phyloP scores from a whole-genome alignment of 2,329 filamentous ascomycete genomes.

The Beauveria australis region DNA sequence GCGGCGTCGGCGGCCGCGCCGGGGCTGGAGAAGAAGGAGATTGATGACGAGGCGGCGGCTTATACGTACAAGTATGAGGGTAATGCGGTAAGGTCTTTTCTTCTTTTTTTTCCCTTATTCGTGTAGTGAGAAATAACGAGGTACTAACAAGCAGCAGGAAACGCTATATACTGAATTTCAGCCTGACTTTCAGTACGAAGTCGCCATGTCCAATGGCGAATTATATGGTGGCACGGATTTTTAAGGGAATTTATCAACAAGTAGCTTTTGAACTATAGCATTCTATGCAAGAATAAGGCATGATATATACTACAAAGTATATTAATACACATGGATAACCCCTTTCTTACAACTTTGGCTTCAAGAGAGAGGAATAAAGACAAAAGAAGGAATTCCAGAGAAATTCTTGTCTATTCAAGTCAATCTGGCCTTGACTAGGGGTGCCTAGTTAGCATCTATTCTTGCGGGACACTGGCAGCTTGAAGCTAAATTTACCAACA shows the following conservation, averaged over 20 bases:
- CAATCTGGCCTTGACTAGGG: neutral
- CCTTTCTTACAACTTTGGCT: neutral
- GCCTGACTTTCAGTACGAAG: slow-evolving; percentile 1
- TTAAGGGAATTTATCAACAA: neutral
- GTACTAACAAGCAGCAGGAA: neutral
- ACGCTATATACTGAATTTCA: slow-evolving; percentile 2
- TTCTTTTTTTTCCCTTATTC: too few species aligned
- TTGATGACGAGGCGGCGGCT: slow-evolving; percentile 30
- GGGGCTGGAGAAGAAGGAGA: slow-evolving; percentile 31
- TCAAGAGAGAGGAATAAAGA: neutral
- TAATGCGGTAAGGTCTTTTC: slow-evolving; percentile 18
- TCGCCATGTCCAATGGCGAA: neutral
- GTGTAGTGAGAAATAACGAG: too few species aligned
- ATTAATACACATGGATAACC: slow-evolving; percentile 28
- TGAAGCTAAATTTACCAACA: neutral
- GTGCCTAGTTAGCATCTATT: slow-evolving; percentile 6
- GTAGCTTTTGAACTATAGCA: too few species aligned
- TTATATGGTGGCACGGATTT: neutral
- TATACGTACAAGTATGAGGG: slow-evolving; percentile 36
- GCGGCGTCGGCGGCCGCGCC: slow-evolving; percentile 35
- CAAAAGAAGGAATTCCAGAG: neutral
- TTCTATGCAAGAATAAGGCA: too few species aligned
- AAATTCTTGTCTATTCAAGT: neutral
- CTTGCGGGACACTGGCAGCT: neutral
- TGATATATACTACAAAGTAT: neutral